Evolutionary conservation across 352 stramenopile species (phyloP).

Genomic region (Paralagenidium karlingii): DNA sequence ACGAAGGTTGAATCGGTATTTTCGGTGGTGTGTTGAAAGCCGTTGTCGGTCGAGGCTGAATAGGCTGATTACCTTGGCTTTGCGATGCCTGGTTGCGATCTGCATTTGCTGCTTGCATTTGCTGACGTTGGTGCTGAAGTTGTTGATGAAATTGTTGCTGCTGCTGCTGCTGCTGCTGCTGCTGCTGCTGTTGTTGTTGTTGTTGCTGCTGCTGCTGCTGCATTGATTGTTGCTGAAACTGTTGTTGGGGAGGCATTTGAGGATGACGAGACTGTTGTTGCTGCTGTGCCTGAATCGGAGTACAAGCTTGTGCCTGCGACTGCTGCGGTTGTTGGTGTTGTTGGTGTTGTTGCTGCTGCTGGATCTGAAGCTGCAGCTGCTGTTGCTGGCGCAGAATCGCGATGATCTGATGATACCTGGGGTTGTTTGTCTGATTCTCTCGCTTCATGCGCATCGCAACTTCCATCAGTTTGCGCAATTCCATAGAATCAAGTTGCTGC

Average conservation of each 20-base stretch:
- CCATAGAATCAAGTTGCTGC: too few relatives aligned
- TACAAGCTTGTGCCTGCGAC: neutral
- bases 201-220: slow-evolving; percentile 50
- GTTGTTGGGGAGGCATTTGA: neutral
- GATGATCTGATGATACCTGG: slow-evolving; percentile 81
- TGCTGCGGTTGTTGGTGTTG: slow-evolving; percentile 1
- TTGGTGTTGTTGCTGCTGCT: slow-evolving; percentile 10
- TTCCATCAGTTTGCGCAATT: slow-evolving; percentile 82
- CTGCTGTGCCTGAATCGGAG: neutral
- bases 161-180: neutral
- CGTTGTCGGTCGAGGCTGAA: too few relatives aligned
- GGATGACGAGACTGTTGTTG: too few relatives aligned
- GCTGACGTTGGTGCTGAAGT: slow-evolving; percentile 4
- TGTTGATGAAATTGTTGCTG: slow-evolving; percentile 5
- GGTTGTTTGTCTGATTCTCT: slow-evolving; percentile 58
- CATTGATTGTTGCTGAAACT: slow-evolving; percentile 5
- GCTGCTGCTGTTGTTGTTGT: slow-evolving; percentile 2
- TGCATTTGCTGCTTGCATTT: too few relatives aligned
- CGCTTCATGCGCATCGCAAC: slow-evolving; percentile 69
- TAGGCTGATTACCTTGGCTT: too few relatives aligned
- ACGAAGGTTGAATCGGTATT: too few relatives aligned
- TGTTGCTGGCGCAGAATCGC: slow-evolving; percentile 66
- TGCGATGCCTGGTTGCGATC: too few relatives aligned
- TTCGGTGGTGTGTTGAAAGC: too few relatives aligned
- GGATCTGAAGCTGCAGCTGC: slow-evolving; percentile 12